A percentile compares a stretch with the other conserved stretches of the same genome.
phyloP scores from a whole-genome alignment of 2,329 filamentous ascomycete species.

The Fusarium hostae region DNA sequence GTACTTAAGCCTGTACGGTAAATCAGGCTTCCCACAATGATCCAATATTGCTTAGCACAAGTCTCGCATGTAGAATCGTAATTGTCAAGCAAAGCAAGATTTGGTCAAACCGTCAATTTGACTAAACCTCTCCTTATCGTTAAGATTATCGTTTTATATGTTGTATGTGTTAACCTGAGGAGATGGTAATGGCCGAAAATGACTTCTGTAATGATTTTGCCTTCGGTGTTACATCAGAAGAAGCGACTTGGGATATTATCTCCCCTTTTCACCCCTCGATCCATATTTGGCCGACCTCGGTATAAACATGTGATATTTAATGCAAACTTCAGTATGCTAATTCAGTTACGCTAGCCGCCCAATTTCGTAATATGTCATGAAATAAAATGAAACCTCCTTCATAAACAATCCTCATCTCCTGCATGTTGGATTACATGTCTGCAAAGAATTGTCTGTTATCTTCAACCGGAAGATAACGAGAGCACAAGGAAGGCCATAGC shows the following conservation, averaged over 20 bases:
- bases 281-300: neutral
- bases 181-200: neutral
- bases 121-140: fast-evolving
- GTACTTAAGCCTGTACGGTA: neutral
- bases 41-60: neutral
- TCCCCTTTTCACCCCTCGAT: neutral
- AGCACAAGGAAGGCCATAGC: neutral
- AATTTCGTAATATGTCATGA: neutral
- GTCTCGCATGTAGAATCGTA: neutral
- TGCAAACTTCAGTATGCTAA: neutral
- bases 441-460: neutral
- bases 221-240: neutral
- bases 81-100: no score
- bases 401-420: fast-evolving
- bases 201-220: no score
- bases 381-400: neutral
- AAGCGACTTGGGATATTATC: neutral
- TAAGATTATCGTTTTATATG: fast-evolving
- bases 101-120: neutral
- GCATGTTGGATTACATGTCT: neutral
- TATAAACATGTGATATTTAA: neutral
- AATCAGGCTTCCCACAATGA: neutral
- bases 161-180: fast-evolving
- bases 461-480: neutral
- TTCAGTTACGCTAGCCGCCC: neutral